These are phyloP conservation scores for Ustilago shanxiensis DNA, from an alignment of 1,284 basidiomycete genomes.

Conservation along the genomic window DNA sequence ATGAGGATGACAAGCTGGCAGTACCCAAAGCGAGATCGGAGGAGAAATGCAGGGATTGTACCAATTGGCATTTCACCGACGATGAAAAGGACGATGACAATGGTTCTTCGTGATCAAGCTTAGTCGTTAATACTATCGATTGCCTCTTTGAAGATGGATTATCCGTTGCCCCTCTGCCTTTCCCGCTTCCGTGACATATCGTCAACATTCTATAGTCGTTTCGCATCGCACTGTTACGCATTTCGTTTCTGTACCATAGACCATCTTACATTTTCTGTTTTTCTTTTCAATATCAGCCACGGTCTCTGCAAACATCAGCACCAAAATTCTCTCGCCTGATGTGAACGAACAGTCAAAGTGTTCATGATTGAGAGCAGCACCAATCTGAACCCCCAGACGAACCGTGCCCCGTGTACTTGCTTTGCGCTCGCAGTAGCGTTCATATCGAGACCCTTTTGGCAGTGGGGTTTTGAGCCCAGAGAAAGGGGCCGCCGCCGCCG, in stretches of 20 bases:
- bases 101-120: neutral
- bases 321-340: too few relatives aligned
- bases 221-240: neutral
- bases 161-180: too few relatives aligned
- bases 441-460: too few relatives aligned
- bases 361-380: too few relatives aligned
- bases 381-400: too few relatives aligned
- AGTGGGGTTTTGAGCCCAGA: neutral
- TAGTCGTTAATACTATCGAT: neutral
- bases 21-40: slow-evolving; percentile 52
- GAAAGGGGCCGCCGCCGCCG: neutral
- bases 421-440: too few relatives aligned
- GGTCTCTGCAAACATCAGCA: too few relatives aligned
- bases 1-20: slow-evolving; percentile 43
- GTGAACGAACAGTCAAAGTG: too few relatives aligned
- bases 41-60: slow-evolving; percentile 53
- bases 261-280: neutral
- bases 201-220: neutral
- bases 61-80: slow-evolving; percentile 58
- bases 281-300: neutral
- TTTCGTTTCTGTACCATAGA: slow-evolving; percentile 1
- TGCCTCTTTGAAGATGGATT: too few relatives aligned
- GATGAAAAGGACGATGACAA: slow-evolving; percentile 3
- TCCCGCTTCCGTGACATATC: too few relatives aligned
- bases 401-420: too few relatives aligned